Evolutionary conservation across 2,329 filamentous ascomycete genomes (phyloP).

Genomic region (Colletotrichum orbiculare): DNA sequence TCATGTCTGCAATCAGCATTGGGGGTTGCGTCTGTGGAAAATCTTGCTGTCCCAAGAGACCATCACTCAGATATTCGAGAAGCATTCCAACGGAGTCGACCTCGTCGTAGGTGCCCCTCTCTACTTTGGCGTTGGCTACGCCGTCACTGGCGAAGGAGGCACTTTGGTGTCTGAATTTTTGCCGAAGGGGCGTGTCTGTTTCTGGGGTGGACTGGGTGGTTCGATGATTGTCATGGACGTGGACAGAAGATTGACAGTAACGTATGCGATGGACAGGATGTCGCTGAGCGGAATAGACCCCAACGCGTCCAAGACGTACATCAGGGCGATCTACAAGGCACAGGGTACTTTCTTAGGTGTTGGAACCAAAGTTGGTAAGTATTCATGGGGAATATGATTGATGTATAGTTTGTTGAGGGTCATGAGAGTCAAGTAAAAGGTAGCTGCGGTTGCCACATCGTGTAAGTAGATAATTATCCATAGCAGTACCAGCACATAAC

Average conservation of each 20-base stretch:
- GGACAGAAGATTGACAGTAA: conserved; percentile 53
- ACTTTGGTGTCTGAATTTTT: conserved; percentile 41
- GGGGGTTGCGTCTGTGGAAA: conserved; percentile 37
- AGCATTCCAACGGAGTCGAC: conserved; percentile 55
- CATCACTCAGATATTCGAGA: conserved; percentile 55
- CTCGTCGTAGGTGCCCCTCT: conserved; percentile 48
- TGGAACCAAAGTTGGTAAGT: no score
- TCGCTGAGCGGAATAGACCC: conserved; percentile 3
- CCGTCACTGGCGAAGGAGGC: conserved; percentile 43
- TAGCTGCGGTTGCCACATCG: no score
- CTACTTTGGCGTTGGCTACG: conserved; percentile 56
- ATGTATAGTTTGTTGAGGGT: no score
- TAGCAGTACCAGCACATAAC: no score
- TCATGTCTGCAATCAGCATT: conserved; percentile 48
- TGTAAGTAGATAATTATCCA: no score
- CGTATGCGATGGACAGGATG: conserved; percentile 60
- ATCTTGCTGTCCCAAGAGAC: conserved; percentile 51
- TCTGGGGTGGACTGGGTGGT: conserved; percentile 59
- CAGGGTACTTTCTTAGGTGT: not conserved
- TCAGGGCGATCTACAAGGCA: not conserved
- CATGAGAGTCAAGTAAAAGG: no score
- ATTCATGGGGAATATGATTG: no score
- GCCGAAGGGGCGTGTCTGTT: conserved; percentile 48
- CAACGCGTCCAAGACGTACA: conserved; percentile 1
- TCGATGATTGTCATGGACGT: conserved; percentile 55